Base-by-base conservation (phyloP, 1,284 basidiomycete genomes). In the Ustilago sp. region DNA sequence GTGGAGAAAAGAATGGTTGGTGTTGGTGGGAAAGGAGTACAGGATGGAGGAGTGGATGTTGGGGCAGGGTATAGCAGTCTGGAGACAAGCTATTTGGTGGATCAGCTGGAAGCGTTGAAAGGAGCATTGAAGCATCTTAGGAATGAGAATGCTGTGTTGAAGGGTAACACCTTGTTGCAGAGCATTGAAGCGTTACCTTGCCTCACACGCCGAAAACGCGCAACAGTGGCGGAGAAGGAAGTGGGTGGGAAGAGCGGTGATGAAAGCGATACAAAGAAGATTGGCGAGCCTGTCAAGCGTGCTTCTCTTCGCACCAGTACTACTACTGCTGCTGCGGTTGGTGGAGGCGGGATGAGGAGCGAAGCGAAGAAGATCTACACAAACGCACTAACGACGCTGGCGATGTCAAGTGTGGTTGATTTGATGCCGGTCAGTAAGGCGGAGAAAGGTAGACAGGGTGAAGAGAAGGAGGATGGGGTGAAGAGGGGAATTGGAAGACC, bases 131-230 rank as follows among this genome's bases (percentile, higher is more conserved):
- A 93, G 34, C 96, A 93, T 90, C 88, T 99, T 34, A 91, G 95
- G 19, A 91, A 89, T 41, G 96, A 99, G 86, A 99, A 99, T 86
- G 90, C 93, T 1, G 93, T 93, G 84, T 90, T 99, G 86, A 95
- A 93, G 84, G 92, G 94, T 2, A 92, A 93, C 83, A 93, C 94
- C 82, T 88, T 98, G 0, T 90, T 95, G 74, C 89, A 90, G 63
- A 93, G 94, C 80, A 91, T 98, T 64, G 90, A 92, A 72, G 86
- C 90, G 3, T 88, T 98, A 0, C 93, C 87, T 8, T 28, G 52
- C 2, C 69, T 81, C 4, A 54, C 19, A 2, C 56, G 53, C 28
- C 57, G 45, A 34, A 28, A 31, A 36, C 51, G 43, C 13, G 13
- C 19, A 3, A 23, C 28, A 38, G 34, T 9, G 15, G 31, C 9